Evolutionary conservation across 1,284 basidiomycete species (phyloP).

Genomic region (Chalciporus sp.): DNA sequence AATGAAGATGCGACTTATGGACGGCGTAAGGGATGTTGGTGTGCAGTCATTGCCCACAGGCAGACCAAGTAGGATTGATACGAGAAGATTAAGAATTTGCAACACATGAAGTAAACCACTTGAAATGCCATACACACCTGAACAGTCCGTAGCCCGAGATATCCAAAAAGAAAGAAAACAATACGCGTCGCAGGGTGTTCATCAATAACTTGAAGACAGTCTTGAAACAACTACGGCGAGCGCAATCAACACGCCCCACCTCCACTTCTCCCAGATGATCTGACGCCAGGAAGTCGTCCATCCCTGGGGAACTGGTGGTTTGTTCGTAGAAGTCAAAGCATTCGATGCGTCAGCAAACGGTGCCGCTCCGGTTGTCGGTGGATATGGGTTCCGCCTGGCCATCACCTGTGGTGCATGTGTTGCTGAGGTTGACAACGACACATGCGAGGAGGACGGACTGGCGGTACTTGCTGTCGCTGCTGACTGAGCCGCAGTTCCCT

Average conservation of each 20-base stretch:
- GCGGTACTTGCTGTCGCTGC: constrained; percentile 14
- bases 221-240: constrained; percentile 75
- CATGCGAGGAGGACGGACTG: constrained; percentile 17
- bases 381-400: constrained; percentile 20
- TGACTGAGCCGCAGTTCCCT: constrained; percentile 6
- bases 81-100: constrained; percentile 11
- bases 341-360: constrained; percentile 18
- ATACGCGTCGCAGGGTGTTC: neutral
- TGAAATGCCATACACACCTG: constrained; percentile 20
- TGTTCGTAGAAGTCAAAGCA: constrained; percentile 33
- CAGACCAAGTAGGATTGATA: constrained; percentile 13
- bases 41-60: constrained; percentile 6
- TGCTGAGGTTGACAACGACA: constrained; percentile 22
- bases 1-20: constrained; percentile 6
- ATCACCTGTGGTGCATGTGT: constrained; percentile 18
- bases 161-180: constrained; percentile 24
- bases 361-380: neutral
- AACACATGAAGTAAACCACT: constrained; percentile 20
- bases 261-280: constrained; percentile 80
- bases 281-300: constrained; percentile 61
- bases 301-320: constrained; percentile 39
- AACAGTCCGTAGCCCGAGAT: constrained; percentile 19
- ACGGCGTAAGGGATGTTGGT: constrained; percentile 11
- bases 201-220: constrained; percentile 47
- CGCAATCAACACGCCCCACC: constrained; percentile 77